Evolutionary conservation across 306 rosid genomes (phyloP), one percentile per base, ranked within the genome.

Genomic region (Malus sylvestris): DNA sequence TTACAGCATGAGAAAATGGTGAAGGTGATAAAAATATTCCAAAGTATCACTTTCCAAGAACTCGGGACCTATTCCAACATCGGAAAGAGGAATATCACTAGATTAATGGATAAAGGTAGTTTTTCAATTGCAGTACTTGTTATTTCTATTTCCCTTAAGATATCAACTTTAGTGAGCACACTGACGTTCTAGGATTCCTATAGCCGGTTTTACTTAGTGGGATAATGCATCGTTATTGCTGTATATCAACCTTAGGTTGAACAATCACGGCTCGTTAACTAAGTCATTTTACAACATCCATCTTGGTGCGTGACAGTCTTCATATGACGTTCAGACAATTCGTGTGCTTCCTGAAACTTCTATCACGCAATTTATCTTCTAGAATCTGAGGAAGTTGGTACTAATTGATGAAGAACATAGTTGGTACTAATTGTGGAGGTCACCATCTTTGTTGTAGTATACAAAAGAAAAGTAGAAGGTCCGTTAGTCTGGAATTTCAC

Each of bases 401-500:
- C 33, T 60, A 25, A 61, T 27, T 27, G 16, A 61, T 61, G 53
- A 49, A 49, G 1, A 49, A 49, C 53, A 49, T 49, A 14, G 16
- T 45, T 45, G 10, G 40, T 35, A 35, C 40, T 79, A 52, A 32
- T 10, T 8, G 78, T 59, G 42, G 76, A 79, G 84, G 2, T 84
- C 29, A 25, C 45, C 32, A 33, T 78, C 74, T 11, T 83, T 46
- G 1, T 20, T n/a, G n/a, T 58, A 20, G 63, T 10, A 10, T 22
- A 22, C 63, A 58, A 20, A 16, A 19, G 59, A 8, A 19, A 53
- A 4, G 59, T 53, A 53, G 51, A 45, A 45, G 51, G 1, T 13
- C 16, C 51, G 16, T 45, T 45, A 45, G 15, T 45, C 51, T 12
- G 20, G 33, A 84, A 22, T 83, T 88, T 80, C 86, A 88, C 53